Evolutionary conservation across 306 rosid species (phyloP).

Genomic region (Boehmeria nivea): DNA sequence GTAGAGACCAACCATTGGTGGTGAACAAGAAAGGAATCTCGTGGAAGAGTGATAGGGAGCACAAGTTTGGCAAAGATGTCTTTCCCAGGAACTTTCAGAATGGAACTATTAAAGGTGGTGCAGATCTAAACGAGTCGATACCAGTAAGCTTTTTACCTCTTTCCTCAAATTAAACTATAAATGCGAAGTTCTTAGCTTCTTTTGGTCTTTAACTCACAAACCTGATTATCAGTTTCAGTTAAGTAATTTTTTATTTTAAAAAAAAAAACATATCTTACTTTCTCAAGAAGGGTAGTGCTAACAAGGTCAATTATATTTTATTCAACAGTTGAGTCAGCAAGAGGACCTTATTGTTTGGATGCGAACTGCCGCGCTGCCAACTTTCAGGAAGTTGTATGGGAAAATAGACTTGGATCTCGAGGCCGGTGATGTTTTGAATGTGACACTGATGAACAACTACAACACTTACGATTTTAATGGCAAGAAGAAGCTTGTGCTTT

Average conservation of each 20-base stretch:
- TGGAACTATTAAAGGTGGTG: slow-evolving; percentile 61
- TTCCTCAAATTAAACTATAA: slow-evolving; percentile 3
- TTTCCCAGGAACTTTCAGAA: slow-evolving; percentile 85
- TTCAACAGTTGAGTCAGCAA: slow-evolving; percentile 58
- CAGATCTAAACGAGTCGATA: slow-evolving; percentile 2
- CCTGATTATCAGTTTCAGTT: too few species aligned
- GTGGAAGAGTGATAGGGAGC: slow-evolving; percentile 92
- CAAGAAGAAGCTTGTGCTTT: slow-evolving; percentile 70
- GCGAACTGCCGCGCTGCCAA: slow-evolving; percentile 81
- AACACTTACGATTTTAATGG: slow-evolving; percentile 71
- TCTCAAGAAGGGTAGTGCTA: slow-evolving; percentile 19
- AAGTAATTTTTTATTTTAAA: too few species aligned
- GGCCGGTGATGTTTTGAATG: slow-evolving; percentile 31
- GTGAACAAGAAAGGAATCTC: slow-evolving; percentile 75
- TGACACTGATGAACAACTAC: slow-evolving; percentile 44
- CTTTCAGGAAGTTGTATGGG: slow-evolving; percentile 73
- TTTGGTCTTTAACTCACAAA: too few species aligned
- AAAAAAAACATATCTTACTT: neutral
- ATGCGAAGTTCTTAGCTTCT: too few species aligned
- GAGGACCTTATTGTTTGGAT: slow-evolving; percentile 85
- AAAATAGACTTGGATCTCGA: slow-evolving; percentile 59
- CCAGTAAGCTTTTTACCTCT: slow-evolving; percentile 48
- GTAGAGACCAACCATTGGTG: slow-evolving; percentile 18
- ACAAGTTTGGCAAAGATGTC: slow-evolving; percentile 81
- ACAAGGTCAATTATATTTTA: slow-evolving; percentile 26